Evolutionary conservation across 768 basidiomycete species (phyloP).

Genomic region (Tricholoma sp.): DNA sequence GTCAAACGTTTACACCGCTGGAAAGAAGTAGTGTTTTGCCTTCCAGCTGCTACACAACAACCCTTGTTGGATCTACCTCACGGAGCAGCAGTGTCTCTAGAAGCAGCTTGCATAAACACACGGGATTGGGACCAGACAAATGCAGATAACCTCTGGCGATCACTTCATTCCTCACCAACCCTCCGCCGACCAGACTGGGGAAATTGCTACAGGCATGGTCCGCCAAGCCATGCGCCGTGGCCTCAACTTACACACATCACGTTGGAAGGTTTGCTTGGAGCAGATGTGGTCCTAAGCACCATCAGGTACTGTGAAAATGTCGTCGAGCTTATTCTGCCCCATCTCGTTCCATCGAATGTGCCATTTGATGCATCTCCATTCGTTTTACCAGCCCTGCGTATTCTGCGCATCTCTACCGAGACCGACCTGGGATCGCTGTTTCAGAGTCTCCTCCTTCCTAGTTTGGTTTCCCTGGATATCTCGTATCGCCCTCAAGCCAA

Average conservation of each 20-base stretch:
- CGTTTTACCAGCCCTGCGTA: not conserved
- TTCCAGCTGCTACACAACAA: not conserved
- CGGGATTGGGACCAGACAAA: not conserved
- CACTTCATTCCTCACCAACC: constrained; percentile 1
- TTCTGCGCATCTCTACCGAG: not conserved
- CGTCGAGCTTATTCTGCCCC: not conserved
- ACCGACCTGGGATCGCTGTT: not conserved
- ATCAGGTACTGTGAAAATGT: not conserved
- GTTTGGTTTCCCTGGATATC: not conserved
- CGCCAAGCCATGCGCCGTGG: constrained; percentile 3
- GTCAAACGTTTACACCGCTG: not conserved
- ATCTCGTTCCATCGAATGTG: not conserved
- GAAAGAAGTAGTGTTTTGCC: not conserved
- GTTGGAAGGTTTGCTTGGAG: not conserved
- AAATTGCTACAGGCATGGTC: not conserved
- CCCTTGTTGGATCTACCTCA: not conserved
- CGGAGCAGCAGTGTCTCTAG: not conserved
- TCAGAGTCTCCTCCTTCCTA: not conserved
- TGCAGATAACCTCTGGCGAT: constrained; percentile 1
- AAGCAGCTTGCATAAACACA: not conserved
- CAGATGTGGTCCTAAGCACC: not conserved
- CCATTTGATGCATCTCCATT: not conserved
- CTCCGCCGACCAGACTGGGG: not conserved
- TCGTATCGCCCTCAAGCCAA: not conserved
- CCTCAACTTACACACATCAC: constrained; percentile 3